These are phyloP conservation scores for Thymus mandschuricus DNA, from an alignment of 257 asterid species.

Conservation along the genomic window DNA sequence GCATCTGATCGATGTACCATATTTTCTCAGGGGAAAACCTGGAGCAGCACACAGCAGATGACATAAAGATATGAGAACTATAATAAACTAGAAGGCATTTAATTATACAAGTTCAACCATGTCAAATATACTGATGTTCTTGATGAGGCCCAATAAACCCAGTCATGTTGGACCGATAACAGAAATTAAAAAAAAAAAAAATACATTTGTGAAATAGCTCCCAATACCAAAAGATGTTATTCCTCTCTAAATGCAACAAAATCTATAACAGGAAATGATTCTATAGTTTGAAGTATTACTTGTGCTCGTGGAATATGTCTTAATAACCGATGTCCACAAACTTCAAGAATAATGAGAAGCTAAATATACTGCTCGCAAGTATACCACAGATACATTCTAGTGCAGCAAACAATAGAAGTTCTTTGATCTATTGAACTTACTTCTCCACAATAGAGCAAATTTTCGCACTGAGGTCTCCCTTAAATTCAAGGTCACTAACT, in stretches of 20 bases:
- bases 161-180: too few species aligned
- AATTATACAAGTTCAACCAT: slow-evolving; percentile 24
- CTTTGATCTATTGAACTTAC: slow-evolving; percentile 52
- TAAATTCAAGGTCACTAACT: slow-evolving; percentile 82
- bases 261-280: not conserved
- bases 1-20: slow-evolving; percentile 96
- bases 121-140: slow-evolving; percentile 15
- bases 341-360: not conserved
- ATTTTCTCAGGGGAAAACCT: slow-evolving; percentile 90
- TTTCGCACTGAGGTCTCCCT: slow-evolving; percentile 84
- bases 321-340: not conserved
- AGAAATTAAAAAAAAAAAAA: too few species aligned
- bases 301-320: too few species aligned
- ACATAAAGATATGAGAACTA: slow-evolving; percentile 37
- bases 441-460: slow-evolving; percentile 91
- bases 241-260: not conserved
- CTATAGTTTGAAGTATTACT: not conserved
- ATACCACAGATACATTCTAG: not conserved
- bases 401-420: slow-evolving; percentile 12
- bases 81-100: slow-evolving; percentile 33
- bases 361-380: slow-evolving; percentile 9
- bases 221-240: slow-evolving; percentile 9
- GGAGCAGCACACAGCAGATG: slow-evolving; percentile 44
- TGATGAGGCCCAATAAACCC: slow-evolving; percentile 14
- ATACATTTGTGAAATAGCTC: too few species aligned